Conservation (phyloP, 345 rosid genomes). For the Brassica rapa region DNA sequence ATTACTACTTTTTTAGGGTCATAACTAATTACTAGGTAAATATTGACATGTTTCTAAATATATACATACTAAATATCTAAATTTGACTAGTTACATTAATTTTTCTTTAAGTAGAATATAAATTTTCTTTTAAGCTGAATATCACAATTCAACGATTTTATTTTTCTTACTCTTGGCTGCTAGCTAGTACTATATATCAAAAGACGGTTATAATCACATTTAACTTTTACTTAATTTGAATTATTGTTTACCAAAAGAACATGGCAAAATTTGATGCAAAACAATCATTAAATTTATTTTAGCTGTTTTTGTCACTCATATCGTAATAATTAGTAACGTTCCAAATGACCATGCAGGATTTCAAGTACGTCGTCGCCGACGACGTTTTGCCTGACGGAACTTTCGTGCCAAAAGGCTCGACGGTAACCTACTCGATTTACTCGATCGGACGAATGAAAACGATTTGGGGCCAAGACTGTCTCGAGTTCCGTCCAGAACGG, state of each 20-base stretch:
- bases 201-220: constrained; percentile 21
- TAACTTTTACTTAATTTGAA: constrained; percentile 7
- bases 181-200: constrained; percentile 19
- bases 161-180: not conserved
- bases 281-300: not conserved
- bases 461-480: constrained; percentile 90
- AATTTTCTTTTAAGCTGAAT: constrained; percentile 6
- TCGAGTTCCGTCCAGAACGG: constrained; percentile 77
- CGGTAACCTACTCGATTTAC: constrained; percentile 84
- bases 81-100: constrained; percentile 9
- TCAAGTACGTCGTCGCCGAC: constrained; percentile 71
- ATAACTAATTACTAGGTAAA: not conserved
- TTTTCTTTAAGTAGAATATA: not conserved
- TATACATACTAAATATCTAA: not conserved
- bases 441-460: constrained; percentile 86
- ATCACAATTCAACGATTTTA: not conserved
- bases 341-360: constrained; percentile 47
- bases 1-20: too few species aligned
- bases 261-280: not conserved
- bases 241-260: constrained; percentile 8
- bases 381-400: constrained; percentile 84
- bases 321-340: constrained; percentile 24
- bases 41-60: not conserved
- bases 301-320: not conserved
- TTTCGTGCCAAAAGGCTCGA: constrained; percentile 74